Evolutionary conservation across 192 early-diverging fungal species (phyloP).

Genomic region (Geranomyces variabilis): DNA sequence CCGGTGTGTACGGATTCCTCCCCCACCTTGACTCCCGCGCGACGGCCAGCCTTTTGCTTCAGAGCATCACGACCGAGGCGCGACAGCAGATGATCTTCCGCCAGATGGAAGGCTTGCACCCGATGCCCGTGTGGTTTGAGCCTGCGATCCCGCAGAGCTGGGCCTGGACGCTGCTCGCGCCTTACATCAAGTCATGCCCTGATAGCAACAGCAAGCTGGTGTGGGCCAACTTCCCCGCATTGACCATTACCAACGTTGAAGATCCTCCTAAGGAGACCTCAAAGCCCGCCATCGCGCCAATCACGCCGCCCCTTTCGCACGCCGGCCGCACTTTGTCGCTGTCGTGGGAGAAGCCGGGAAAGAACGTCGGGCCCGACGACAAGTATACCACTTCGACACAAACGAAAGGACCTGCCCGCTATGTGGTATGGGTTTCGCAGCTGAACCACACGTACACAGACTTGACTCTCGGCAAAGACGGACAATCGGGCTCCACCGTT

Average conservation of each 20-base stretch:
- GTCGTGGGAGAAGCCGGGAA: constrained; percentile 29
- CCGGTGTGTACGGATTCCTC: constrained; percentile 40
- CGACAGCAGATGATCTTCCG: constrained; percentile 43
- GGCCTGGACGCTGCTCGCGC: constrained; percentile 40
- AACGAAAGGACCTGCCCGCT: constrained; percentile 28
- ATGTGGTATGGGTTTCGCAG: constrained; percentile 37
- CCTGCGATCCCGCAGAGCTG: constrained; percentile 38
- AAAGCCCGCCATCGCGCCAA: background rate
- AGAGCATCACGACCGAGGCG: constrained; percentile 40
- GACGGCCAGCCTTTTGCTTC: constrained; percentile 28
- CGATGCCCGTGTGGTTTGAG: constrained; percentile 40
- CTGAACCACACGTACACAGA: constrained; percentile 38
- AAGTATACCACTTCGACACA: constrained; percentile 13
- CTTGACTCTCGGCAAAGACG: constrained; percentile 17
- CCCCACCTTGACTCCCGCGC: constrained; percentile 36
- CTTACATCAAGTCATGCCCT: constrained; percentile 38
- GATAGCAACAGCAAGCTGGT: constrained; percentile 24
- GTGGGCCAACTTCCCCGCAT: constrained; percentile 36
- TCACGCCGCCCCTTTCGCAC: constrained; percentile 7
- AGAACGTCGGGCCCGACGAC: constrained; percentile 36
- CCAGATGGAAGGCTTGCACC: constrained; percentile 43
- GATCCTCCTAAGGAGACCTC: constrained; percentile 22
- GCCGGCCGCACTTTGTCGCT: constrained; percentile 33
- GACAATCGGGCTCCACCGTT: constrained; percentile 20
- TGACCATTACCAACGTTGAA: constrained; percentile 36